Conservation (phyloP, 768 basidiomycete genomes). For the Mycena kentingensis region DNA sequence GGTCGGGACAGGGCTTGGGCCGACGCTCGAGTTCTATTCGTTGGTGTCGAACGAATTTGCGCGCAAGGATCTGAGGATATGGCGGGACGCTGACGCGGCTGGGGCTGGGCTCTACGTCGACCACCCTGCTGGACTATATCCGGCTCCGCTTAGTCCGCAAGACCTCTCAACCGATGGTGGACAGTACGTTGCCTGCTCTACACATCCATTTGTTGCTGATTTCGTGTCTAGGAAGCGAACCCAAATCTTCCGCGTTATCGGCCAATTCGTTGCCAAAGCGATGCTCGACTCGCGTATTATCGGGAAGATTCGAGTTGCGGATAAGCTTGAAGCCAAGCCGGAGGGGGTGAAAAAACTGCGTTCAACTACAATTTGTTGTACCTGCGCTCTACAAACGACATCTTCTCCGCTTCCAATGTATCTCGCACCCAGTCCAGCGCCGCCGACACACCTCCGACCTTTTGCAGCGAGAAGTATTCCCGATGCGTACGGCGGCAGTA, state of each 20-base stretch:
- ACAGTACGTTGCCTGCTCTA: slow-evolving; percentile 51
- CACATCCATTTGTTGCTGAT: background rate
- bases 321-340: too few relatives aligned
- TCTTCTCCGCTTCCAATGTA: too few relatives aligned
- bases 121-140: slow-evolving; percentile 86
- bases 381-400: too few relatives aligned
- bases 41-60: slow-evolving; percentile 95
- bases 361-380: too few relatives aligned
- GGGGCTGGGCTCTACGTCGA: slow-evolving; percentile 71
- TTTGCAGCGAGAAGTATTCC: too few relatives aligned
- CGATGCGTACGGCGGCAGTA: too few relatives aligned
- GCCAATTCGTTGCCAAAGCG: slow-evolving; percentile 96
- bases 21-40: slow-evolving; percentile 98
- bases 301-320: too few relatives aligned
- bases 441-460: too few relatives aligned
- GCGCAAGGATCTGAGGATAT: slow-evolving; percentile 81
- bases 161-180: slow-evolving; percentile 73
- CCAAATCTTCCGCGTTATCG: slow-evolving; percentile 86
- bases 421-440: too few relatives aligned
- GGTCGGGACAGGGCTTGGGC: slow-evolving; percentile 96
- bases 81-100: slow-evolving; percentile 81
- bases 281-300: slow-evolving; percentile 97
- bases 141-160: slow-evolving; percentile 73
- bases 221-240: slow-evolving; percentile 65
- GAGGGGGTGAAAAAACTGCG: too few relatives aligned